Evolutionary conservation across 805 yeast species (phyloP).

Genomic region (Saccharomycopsis selenospora): DNA sequence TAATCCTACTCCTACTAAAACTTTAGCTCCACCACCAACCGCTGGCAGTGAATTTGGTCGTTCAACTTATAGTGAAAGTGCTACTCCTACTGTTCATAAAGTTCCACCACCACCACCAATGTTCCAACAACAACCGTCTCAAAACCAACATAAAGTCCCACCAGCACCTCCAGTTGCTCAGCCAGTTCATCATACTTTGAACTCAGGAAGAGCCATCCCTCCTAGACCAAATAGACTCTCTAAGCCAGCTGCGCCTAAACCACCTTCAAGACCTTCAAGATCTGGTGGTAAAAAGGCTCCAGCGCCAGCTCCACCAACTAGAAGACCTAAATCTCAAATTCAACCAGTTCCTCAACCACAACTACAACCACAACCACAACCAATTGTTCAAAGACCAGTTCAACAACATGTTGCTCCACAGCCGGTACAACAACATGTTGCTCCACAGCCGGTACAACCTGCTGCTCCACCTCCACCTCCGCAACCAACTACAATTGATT

Average conservation of each 20-base stretch:
- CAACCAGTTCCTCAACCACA: not conserved
- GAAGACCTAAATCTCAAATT: constrained; percentile 11
- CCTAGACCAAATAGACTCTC: constrained; percentile 16
- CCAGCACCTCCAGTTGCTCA: constrained; percentile 26
- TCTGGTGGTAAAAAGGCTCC: constrained; percentile 31
- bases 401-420: constrained; percentile 22
- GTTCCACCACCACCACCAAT: constrained; percentile 28
- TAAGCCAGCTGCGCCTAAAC: constrained; percentile 26
- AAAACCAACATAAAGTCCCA: constrained; percentile 9
- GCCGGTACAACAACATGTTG: constrained; percentile 24
- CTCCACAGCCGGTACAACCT: constrained; percentile 32
- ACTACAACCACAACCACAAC: not conserved
- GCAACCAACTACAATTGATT: constrained; percentile 49
- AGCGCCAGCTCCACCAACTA: constrained; percentile 31
- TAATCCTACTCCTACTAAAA: constrained; percentile 20
- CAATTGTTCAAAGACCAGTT: not conserved
- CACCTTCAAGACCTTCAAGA: constrained; percentile 21
- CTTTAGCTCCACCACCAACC: constrained; percentile 22
- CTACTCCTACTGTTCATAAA: constrained; percentile 19
- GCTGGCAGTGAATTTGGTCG: constrained; percentile 10
- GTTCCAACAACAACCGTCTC: constrained; percentile 21
- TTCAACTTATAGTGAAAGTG: too few species aligned
- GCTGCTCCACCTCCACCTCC: constrained; percentile 79
- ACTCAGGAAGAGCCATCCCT: constrained; percentile 9
- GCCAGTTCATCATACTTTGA: constrained; percentile 12